Conservation (phyloP, 2,329 filamentous ascomycete genomes). For the Nemania abortiva region DNA sequence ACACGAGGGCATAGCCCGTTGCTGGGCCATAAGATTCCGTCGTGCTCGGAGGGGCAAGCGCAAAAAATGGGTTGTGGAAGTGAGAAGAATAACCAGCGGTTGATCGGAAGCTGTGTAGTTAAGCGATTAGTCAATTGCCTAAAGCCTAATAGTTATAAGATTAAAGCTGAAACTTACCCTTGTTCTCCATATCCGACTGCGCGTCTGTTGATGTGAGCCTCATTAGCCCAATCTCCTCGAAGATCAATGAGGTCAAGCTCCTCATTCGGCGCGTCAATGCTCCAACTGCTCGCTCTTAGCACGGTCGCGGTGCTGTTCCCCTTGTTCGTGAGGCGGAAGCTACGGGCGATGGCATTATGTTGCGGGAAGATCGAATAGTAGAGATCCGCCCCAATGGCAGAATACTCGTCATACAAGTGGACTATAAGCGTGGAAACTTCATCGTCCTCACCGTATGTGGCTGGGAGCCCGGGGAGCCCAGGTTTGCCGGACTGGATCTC, state of each 20-base stretch:
- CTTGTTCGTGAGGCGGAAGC: constrained; percentile 71
- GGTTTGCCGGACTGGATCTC: constrained; percentile 69
- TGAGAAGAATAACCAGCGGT: constrained; percentile 72
- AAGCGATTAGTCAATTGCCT: constrained; percentile 21
- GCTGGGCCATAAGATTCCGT: constrained; percentile 72
- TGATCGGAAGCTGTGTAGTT: constrained; percentile 66
- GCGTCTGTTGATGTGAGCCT: constrained; percentile 66
- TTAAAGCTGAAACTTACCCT: constrained; percentile 54
- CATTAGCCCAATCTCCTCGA: constrained; percentile 72
- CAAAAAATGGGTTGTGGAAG: constrained; percentile 73
- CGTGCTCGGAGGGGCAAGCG: constrained; percentile 66
- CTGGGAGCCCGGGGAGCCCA: constrained; percentile 65
- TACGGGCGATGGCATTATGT: constrained; percentile 71
- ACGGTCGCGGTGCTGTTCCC: constrained; percentile 65
- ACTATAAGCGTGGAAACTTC: constrained; percentile 71
- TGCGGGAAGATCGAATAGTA: constrained; percentile 73
- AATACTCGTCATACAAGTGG: constrained; percentile 69
- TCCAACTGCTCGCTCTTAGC: constrained; percentile 70
- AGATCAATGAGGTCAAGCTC: constrained; percentile 73
- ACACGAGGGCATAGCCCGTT: constrained; percentile 74
- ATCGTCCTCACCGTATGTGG: constrained; percentile 67
- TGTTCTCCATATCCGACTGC: constrained; percentile 68
- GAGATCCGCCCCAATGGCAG: constrained; percentile 67
- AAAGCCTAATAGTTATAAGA: too few relatives aligned
- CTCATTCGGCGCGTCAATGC: constrained; percentile 69